Evolutionary conservation across 148 eudicot species (phyloP), one percentile per base, ranked within the genome.

Genomic region (Silene latifolia): DNA sequence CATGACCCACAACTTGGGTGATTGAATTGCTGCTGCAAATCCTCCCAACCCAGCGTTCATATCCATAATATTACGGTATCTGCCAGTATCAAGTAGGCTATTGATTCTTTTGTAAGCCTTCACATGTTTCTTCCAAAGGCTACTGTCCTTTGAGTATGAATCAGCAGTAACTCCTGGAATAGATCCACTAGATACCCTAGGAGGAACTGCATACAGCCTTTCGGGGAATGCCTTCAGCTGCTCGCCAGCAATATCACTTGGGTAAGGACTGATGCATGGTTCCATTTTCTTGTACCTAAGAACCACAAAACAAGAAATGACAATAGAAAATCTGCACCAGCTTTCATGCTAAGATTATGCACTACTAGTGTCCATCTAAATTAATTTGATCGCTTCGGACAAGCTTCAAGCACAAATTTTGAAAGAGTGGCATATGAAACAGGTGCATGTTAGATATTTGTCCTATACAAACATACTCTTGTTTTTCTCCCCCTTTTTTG

Each of bases 21-120:
- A 95, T 23, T 88, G 80, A 54, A 90, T 82, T 7, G 97, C 96
- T 15, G 98, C 98, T 68, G 96, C 97, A 87, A 95, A 95, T 44
- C 98, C 89, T 69, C 98, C 98, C 67, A 95, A 82, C 25, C 93
- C 96, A 75, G 98, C 96, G 81, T 92, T 94, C 98, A 94, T 94
- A 78, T 94, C 98, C 96, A 94, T 90, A 47, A 94, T 89, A 79
- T 94, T 94, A 60, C 97, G 96, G 69, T 88, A 95, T 82, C 98
- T 95, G 77, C 98, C 98, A 1, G 96, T 78, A 74, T 90, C 96
- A 56, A 95, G 81, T 7, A 92, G 87, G 69, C 88, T 90, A 72
- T 81, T 92, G 62, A 88, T 80, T 63, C 74, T 86, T 81, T 88
- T 92, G 80, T 95, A 95, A 72, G 91, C 88, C 78, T 83, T 88